Base-by-base conservation (phyloP, 2,329 filamentous ascomycete genomes). In the Claviceps sp. region DNA sequence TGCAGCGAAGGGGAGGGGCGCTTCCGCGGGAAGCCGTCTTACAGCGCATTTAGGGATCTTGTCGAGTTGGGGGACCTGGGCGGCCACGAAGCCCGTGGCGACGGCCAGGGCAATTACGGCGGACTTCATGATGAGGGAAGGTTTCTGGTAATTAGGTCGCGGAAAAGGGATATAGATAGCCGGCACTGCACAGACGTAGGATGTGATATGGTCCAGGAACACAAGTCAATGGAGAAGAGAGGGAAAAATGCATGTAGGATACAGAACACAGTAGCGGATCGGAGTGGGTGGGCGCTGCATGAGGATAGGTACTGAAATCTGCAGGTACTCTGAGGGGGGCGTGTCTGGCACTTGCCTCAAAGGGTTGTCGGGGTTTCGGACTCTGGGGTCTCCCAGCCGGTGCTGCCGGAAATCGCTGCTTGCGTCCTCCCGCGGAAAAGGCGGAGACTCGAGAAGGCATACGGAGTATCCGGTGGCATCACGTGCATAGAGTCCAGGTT, bases 41-140 rank as follows among this genome's bases (percentile, higher is more conserved):
- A 51, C 49, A 26, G 49, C 69, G 55, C 70, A 72, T 3, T 26
- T 50, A 18, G 70, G 69, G 43, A 72, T 59, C 50, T 60, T 57
- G 48, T 55, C 58, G 30, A 59, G 45, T 47, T 49, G 48, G 40
- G 40, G 42, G 34, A 54, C 48, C 57, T 70, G 67, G 8, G 67
- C 68, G 49, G 61, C 62, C 53, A 57, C 67, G 40, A 69, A 54
- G 57, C 64, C 62, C 47, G 61, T 62, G 43, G 63, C 56, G 46
- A 65, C 52, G 40, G 62, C 59, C 24, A 68, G 51, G 42, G 61
- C 55, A 52, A 67, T 22, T 47, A 68, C 46, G 34, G 59, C 52
- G 16, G 60, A 55, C 65, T 69, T 70, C 70, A 72, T 72, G 26
- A 47, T 66, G 59, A 37, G 30, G 30, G 44, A 37, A 11, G 20